Base-by-base conservation (phyloP, 805 yeast genomes). In the Debaryomyces castellii region DNA sequence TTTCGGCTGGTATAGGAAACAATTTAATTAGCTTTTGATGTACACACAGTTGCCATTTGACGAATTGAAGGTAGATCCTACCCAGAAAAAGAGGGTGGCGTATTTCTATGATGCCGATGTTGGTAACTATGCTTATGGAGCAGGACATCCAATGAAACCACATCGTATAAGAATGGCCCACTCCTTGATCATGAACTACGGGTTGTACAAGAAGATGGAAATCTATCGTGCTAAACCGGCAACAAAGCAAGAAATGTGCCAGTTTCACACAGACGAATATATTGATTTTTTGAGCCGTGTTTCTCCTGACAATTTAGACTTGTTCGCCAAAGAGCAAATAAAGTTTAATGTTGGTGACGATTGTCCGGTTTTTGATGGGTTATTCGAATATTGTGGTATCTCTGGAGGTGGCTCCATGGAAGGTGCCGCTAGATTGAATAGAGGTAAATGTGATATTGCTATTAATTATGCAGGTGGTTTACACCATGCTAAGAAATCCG, bases 121-220 rank as follows among this genome's bases (percentile, higher is more conserved):
- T 40, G 98, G 98, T 28, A 94, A 94, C 71, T 92, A 92, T 68
- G 96, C 97, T 38, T 94, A 94, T 63, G 98, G 98, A 46, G 94
- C 97, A 4, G 97, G 97, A 23, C 99, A 94, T 67, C 97, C 97
- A 34, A 94, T 94, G 99, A 94, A 94, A 64, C 99, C 99, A 20
- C 97, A 92, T 66, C 83, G 99, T 62, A 90, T 94, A 71, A 86
- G 98, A 81, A 91, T 94, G 96, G 96, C 98, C 6, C 98, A 94
- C 66, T 89, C 96, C 35, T 76, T 94, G 59, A 88, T 94, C 53
- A 92, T 94, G 96, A 91, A 92, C 69, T 94, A 94, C 66, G 98
- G 97, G 1, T 77, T 94, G 43, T 91, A 94, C 73, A 89, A 91
- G 67, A 87, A 92, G 69, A 92, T 94, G 97, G 98, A 94, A 64